Base-by-base conservation (phyloP, 805 yeast genomes). In the Brettanomyces custersianus region DNA sequence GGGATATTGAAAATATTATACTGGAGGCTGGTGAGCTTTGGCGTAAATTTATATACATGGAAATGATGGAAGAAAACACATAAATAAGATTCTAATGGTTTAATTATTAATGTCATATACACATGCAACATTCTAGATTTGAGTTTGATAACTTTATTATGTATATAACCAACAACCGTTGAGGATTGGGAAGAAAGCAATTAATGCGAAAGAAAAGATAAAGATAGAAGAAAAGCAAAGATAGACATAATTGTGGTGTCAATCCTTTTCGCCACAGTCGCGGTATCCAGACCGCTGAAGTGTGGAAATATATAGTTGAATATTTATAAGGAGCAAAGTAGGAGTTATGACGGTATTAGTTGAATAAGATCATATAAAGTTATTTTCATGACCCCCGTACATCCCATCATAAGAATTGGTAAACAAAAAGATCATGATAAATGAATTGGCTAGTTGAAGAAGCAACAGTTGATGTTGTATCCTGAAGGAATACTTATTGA, bases 21-120 rank as follows among this genome's bases (percentile, higher is more conserved):
- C 61, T 64, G 37, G 88, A 80, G 53, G 88, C 94, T 3, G 94
- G 95, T 22, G 94, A 85, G 49, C 64, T 82, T 29, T 85, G 94
- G 94, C 66, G 95, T 44, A 80, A 77, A 48, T 83, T 90, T 84
- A 60, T 82, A 27, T 83, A 75, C 67, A 59, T 63, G 39, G 82
- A 76, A 51, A 60, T 70, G 45, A 64, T 69, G 46, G 80, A 74
- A 15, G 58, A 62, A 11, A 38, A 34, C 28, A 21, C 19, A 19
- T 33, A 20, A 22, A n/a, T n/a, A n/a, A n/a, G n/a, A n/a, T n/a
- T 18, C 15, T 31, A 15, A 10, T 28, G 31, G 31, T 7, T 8
- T 7, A 13, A 11, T 18, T 17, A 11, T 10, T 11, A n/a, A 11
- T 26, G 29, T 9, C 15, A n/a, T n/a, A n/a, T n/a, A n/a, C n/a